These are phyloP conservation scores for Seminavis robusta DNA, from an alignment of 108 stramenopile genomes.

Conservation along the genomic window DNA sequence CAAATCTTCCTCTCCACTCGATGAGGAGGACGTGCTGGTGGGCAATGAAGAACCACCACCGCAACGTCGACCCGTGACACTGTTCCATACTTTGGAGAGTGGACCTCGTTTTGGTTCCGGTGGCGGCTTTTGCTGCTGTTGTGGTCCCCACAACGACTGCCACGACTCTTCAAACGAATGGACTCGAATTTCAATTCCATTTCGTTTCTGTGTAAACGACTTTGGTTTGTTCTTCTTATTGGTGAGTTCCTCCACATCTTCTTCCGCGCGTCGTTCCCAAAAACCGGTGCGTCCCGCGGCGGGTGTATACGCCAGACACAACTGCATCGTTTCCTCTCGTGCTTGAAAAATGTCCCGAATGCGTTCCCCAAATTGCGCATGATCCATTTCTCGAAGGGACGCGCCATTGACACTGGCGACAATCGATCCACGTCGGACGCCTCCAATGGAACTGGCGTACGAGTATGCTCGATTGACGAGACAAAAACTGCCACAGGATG, in stretches of 20 bases:
- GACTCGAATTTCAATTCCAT: slow-evolving; percentile 54
- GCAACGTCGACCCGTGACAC: no score
- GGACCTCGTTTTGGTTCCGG: no score
- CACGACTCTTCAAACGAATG: slow-evolving; percentile 38
- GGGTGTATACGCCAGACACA: slow-evolving; percentile 66
- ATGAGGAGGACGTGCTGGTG: no score
- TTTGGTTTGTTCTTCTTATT: not conserved
- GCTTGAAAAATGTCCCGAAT: slow-evolving; percentile 20
- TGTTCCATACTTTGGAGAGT: no score
- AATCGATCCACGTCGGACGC: slow-evolving; percentile 54
- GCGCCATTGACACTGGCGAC: slow-evolving; percentile 38
- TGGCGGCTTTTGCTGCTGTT: slow-evolving; percentile 20
- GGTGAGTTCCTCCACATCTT: slow-evolving; percentile 12
- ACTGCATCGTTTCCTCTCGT: slow-evolving; percentile 23
- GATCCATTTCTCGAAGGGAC: slow-evolving; percentile 41
- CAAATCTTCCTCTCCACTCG: no score
- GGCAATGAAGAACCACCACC: no score
- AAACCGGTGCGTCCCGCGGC: slow-evolving; percentile 49
- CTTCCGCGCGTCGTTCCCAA: slow-evolving; percentile 43
- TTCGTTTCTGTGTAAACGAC: not conserved
- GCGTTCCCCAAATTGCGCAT: slow-evolving; percentile 26
- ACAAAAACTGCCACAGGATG: slow-evolving; percentile 77
- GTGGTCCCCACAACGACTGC: slow-evolving; percentile 25
- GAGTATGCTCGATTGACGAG: slow-evolving; percentile 44
- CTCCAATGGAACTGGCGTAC: slow-evolving; percentile 28